Conservation (phyloP, 2,329 filamentous ascomycete species). For the Scorias spongiosa region DNA sequence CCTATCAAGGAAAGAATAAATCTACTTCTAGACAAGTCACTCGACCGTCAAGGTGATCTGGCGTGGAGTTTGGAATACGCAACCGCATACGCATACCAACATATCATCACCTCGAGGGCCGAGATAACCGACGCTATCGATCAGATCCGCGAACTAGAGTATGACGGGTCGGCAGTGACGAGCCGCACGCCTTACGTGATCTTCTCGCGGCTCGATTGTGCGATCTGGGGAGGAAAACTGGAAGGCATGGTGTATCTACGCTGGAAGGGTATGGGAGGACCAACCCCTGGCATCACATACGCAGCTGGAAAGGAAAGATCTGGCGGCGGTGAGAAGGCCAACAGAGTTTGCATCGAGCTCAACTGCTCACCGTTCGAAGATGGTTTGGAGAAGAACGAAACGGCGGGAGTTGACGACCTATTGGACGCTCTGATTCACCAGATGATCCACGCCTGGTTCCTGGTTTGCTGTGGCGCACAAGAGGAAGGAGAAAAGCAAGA, state of each 20-base stretch:
- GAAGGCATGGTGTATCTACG: conserved; percentile 23
- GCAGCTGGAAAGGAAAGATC: conserved; percentile 11
- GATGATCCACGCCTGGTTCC: conserved; percentile 31
- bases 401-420: conserved; percentile 15
- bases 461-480: conserved; percentile 26
- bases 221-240: conserved; percentile 23
- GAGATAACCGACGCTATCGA: conserved; percentile 15
- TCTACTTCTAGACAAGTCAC: conserved; percentile 8
- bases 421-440: conserved; percentile 27
- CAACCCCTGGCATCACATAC: conserved; percentile 22
- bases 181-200: conserved; percentile 19
- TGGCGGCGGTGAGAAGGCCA: conserved; percentile 3
- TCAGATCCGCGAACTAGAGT: conserved; percentile 7
- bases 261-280: conserved; percentile 13
- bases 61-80: conserved; percentile 29
- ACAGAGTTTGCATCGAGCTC: conserved; percentile 23
- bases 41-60: conserved; percentile 15
- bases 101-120: conserved; percentile 14
- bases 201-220: conserved; percentile 23
- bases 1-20: conserved; percentile 5
- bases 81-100: conserved; percentile 23
- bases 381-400: conserved; percentile 7
- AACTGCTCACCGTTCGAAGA: conserved; percentile 15
- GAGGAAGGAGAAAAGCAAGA: conserved; percentile 17
- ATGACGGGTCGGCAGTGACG: conserved; percentile 5